Evolutionary conservation across 352 stramenopile genomes (phyloP).

Genomic region (Globisporangium orthogonon): DNA sequence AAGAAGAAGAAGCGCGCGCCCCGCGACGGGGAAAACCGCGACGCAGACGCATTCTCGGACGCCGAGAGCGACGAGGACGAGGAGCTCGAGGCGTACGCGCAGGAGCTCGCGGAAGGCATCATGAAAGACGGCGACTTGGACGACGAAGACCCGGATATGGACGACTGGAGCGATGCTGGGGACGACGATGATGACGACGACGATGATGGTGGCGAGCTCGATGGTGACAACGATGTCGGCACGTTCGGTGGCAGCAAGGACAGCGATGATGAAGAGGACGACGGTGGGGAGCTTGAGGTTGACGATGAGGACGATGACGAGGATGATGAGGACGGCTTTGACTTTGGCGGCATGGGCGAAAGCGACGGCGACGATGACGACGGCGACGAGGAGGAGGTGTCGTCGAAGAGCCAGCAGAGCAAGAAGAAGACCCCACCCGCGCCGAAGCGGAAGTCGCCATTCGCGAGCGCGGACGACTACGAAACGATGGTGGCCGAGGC

Average conservation of each 20-base stretch:
- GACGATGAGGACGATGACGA: constrained; percentile 35
- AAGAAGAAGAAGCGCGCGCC: constrained; percentile 28
- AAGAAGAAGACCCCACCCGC: constrained; percentile 40
- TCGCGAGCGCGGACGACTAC: constrained; percentile 75
- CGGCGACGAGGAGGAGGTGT: constrained; percentile 26
- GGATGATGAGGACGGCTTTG: constrained; percentile 26
- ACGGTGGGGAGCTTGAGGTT: background rate
- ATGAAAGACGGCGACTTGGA: constrained; percentile 80
- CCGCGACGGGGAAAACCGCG: constrained; percentile 24
- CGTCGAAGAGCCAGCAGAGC: constrained; percentile 24
- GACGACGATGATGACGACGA: constrained; percentile 35
- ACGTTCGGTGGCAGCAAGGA: constrained; percentile 12
- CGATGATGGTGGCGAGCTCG: constrained; percentile 25
- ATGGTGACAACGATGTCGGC: constrained; percentile 50
- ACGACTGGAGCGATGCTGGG: constrained; percentile 52
- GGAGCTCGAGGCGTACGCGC: constrained; percentile 85
- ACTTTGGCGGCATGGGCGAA: constrained; percentile 11
- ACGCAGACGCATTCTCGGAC: constrained; percentile 55
- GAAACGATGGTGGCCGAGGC: constrained; percentile 61
- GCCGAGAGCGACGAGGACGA: constrained; percentile 64
- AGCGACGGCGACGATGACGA: constrained; percentile 22
- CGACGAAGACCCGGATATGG: constrained; percentile 73
- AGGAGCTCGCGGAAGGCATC: constrained; percentile 85
- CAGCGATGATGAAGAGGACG: constrained; percentile 33
- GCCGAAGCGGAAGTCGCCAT: constrained; percentile 62